phyloP scores from a whole-genome alignment of 139 green algal genomes.

The Chlorella sp. region DNA sequence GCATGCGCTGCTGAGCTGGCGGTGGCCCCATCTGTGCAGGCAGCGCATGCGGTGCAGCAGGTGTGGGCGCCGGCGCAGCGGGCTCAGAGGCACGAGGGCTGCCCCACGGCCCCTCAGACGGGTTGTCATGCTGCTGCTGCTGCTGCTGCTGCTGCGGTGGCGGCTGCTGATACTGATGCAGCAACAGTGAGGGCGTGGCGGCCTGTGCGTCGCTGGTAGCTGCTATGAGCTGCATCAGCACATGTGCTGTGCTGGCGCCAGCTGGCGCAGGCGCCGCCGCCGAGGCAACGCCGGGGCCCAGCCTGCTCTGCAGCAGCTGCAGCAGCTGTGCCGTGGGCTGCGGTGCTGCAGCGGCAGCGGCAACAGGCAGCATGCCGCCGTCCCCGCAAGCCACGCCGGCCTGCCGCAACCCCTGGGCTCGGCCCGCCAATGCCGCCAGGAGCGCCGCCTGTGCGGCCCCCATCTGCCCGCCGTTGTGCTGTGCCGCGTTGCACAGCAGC shows the following conservation, averaged over 20 bases:
- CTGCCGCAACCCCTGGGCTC: neutral
- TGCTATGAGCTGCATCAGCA: neutral
- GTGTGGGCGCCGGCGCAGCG: no score
- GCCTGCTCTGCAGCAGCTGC: conserved; percentile 12
- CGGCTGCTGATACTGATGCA: no score
- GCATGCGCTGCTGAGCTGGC: no score
- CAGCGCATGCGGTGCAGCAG: no score
- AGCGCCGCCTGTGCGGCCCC: neutral
- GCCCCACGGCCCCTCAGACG: no score
- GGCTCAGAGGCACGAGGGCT: no score
- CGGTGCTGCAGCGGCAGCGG: neutral
- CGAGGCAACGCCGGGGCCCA: neutral
- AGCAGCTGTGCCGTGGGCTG: conserved; percentile 13
- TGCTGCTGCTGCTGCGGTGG: no score
- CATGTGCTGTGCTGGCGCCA: neutral
- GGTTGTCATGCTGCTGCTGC: no score
- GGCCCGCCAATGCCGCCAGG: neutral
- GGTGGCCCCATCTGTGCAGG: no score
- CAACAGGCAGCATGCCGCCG: neutral
- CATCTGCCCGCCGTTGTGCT: neutral
- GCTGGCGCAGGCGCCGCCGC: neutral
- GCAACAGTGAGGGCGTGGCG: no score
- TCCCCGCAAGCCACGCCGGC: neutral
- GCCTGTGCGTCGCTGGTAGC: neutral
- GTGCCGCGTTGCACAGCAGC: neutral